A percentile compares a stretch with the other conserved stretches of the same genome.
These are phyloP conservation scores for Nicotiana attenuata DNA, from an alignment of 257 asterid genomes.

Conservation along the genomic window DNA sequence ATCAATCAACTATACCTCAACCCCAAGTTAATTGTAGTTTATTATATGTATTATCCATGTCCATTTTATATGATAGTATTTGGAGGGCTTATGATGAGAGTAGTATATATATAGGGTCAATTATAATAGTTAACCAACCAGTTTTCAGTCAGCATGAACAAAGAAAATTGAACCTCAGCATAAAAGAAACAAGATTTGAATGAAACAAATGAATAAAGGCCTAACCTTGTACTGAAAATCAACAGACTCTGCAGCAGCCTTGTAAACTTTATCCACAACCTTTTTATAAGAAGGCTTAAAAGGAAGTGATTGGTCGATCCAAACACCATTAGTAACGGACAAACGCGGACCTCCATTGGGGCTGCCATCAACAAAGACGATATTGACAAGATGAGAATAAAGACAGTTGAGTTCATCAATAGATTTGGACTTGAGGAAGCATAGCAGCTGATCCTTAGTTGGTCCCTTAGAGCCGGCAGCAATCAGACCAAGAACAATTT, in stretches of 20 bases:
- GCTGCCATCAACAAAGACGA: neutral
- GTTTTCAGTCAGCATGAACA: neutral
- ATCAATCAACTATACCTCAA: neutral
- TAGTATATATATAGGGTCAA: neutral
- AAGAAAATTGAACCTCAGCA: neutral
- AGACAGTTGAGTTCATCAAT: too few relatives aligned
- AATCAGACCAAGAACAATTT: neutral
- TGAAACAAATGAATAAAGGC: neutral
- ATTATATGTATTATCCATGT: neutral
- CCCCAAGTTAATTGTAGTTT: neutral
- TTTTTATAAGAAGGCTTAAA: neutral
- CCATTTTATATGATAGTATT: neutral
- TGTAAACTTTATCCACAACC: neutral
- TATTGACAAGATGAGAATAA: neutral
- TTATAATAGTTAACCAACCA: neutral
- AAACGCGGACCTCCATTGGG: neutral
- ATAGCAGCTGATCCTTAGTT: neutral
- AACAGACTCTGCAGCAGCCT: neutral
- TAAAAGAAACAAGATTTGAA: neutral
- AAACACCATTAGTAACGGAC: too few relatives aligned
- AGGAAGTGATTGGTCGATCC: neutral
- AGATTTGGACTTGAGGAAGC: neutral
- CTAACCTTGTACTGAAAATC: neutral
- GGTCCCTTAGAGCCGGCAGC: neutral
- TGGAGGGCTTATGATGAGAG: neutral